Percentiles rank a stretch among this genome's conserved stretches.
Conservation (phyloP, 2,329 filamentous ascomycete genomes). For the Botrytis medusae region DNA sequence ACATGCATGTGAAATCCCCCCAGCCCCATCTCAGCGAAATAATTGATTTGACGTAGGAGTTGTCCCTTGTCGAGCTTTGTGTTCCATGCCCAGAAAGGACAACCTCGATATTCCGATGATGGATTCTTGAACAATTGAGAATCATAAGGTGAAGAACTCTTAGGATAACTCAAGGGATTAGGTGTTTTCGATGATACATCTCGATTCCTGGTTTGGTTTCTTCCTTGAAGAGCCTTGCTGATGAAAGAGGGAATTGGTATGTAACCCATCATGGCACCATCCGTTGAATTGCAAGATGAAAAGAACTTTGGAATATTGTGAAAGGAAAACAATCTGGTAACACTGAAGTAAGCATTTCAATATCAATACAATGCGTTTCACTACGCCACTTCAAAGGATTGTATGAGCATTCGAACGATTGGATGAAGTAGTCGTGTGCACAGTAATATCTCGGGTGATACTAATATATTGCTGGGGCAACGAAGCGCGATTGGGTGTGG, state of each 20-base stretch:
- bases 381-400: slow-evolving; percentile 1
- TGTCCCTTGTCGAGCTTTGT: slow-evolving; percentile 36
- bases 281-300: background rate
- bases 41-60: slow-evolving; percentile 39
- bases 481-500: background rate
- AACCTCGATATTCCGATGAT: slow-evolving; percentile 39
- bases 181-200: slow-evolving; percentile 18
- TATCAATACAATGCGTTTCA: background rate
- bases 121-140: slow-evolving; percentile 37
- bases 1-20: slow-evolving; percentile 41
- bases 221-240: slow-evolving; percentile 8
- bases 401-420: background rate
- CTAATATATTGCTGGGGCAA: background rate
- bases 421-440: background rate
- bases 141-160: slow-evolving; percentile 33
- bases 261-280: slow-evolving; percentile 4
- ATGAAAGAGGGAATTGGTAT: background rate
- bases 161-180: slow-evolving; percentile 39
- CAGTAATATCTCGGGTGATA: background rate
- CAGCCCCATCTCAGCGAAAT: slow-evolving; percentile 39
- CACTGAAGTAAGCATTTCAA: background rate
- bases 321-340: background rate
- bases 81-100: slow-evolving; percentile 40
- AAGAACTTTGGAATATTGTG: background rate
- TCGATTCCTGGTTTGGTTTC: background rate